Conservation (phyloP, 2,329 filamentous ascomycete genomes). For the Fusarium sp. region DNA sequence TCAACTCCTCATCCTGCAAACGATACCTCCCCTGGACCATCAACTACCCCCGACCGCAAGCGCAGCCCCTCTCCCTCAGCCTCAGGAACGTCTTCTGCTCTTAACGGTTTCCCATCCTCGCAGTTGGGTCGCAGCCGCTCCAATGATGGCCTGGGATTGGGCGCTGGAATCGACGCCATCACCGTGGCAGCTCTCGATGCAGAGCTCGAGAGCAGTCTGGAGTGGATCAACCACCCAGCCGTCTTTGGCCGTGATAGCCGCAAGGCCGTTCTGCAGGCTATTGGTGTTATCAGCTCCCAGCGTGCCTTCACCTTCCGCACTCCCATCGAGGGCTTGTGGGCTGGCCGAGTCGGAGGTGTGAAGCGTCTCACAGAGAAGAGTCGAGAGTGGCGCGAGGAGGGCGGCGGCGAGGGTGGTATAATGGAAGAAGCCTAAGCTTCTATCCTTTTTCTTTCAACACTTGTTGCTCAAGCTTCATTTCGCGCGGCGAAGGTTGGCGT, state of each 20-base stretch:
- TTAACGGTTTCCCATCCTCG: constrained; percentile 57
- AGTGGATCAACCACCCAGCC: constrained; percentile 98
- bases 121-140: constrained; percentile 69
- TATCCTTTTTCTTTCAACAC: constrained; percentile 20
- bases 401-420: constrained; percentile 79
- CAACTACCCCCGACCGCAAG: constrained; percentile 68
- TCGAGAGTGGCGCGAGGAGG: constrained; percentile 92
- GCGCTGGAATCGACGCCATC: constrained; percentile 84
- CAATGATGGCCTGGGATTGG: constrained; percentile 70
- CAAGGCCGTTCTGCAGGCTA: constrained; percentile 96
- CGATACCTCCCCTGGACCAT: constrained; percentile 61
- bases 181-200: constrained; percentile 91
- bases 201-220: constrained; percentile 89
- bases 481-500: constrained; percentile 41
- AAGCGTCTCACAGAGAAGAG: constrained; percentile 86
- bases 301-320: constrained; percentile 94
- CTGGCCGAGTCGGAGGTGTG: constrained; percentile 84
- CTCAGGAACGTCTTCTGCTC: constrained; percentile 62
- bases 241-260: constrained; percentile 94
- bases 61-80: constrained; percentile 70
- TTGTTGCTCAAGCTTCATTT: constrained; percentile 34
- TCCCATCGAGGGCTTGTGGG: constrained; percentile 91
- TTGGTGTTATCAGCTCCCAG: constrained; percentile 96
- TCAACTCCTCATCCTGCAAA: constrained; percentile 65
- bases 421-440: constrained; percentile 69